Conservation (phyloP, 148 eudicot genomes). For the Vaccinium macrocarpon region DNA sequence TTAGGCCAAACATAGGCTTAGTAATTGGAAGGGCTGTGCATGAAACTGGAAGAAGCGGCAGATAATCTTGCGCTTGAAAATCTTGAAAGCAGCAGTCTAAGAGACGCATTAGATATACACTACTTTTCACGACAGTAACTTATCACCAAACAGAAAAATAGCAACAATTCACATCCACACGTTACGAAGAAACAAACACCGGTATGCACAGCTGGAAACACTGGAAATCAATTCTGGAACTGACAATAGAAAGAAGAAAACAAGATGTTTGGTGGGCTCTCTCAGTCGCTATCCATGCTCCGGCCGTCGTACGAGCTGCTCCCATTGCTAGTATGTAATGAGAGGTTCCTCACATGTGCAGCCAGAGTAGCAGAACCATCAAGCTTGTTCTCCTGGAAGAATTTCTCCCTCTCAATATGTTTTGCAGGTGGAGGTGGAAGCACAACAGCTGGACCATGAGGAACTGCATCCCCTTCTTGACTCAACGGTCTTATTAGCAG, state of each 20-base stretch:
- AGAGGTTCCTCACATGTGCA: constrained; percentile 77
- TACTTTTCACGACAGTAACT: not conserved
- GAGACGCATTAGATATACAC: not conserved
- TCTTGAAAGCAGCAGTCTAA: not conserved
- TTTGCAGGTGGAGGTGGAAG: constrained; percentile 98
- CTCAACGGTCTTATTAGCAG: constrained; percentile 50
- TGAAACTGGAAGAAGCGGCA: not conserved
- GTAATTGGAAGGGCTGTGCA: not conserved
- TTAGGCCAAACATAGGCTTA: not conserved
- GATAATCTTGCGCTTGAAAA: not conserved
- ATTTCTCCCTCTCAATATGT: constrained; percentile 82
- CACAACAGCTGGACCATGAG: constrained; percentile 34
- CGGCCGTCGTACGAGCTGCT: constrained; percentile 69
- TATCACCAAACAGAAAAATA: not conserved
- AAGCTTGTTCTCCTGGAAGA: constrained; percentile 77
- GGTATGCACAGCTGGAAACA: not conserved
- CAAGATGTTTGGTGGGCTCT: not conserved
- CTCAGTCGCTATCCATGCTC: constrained; percentile 61
- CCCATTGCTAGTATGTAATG: constrained; percentile 69
- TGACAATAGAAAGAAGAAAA: not conserved
- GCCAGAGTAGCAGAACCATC: constrained; percentile 50
- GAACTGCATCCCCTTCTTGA: constrained; percentile 35
- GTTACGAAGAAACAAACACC: not conserved
- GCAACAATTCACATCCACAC: not conserved
- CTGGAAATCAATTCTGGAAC: not conserved